These are phyloP conservation scores for Dalbergia oliveri DNA, from an alignment of 306 rosid genomes.

Conservation along the genomic window DNA sequence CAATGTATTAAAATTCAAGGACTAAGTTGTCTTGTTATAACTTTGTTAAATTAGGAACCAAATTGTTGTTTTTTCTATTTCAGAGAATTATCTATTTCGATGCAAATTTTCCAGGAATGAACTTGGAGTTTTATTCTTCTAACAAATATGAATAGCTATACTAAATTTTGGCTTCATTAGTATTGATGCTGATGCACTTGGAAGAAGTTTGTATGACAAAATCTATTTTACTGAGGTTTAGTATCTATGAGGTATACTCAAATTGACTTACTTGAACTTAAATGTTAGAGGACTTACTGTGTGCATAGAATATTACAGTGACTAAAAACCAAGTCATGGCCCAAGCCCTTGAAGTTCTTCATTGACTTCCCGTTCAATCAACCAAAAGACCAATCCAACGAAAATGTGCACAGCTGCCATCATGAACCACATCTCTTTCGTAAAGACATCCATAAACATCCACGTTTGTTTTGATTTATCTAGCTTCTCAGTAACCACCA, in stretches of 20 bases:
- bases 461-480: conserved; percentile 50
- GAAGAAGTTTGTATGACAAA: no score
- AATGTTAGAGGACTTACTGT: conserved; percentile 58
- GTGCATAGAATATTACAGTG: conserved; percentile 55
- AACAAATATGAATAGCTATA: not conserved
- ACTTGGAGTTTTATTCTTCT: not conserved
- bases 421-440: conserved; percentile 61
- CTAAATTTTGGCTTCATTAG: not conserved
- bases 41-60: no score
- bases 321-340: conserved; percentile 70
- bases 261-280: not conserved
- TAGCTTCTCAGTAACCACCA: conserved; percentile 57
- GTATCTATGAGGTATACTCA: not conserved
- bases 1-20: no score
- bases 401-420: conserved; percentile 53
- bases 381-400: conserved; percentile 62
- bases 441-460: conserved; percentile 58
- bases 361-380: conserved; percentile 55
- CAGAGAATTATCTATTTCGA: no score
- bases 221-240: no score
- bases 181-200: no score
- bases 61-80: no score
- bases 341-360: conserved; percentile 49
- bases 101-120: no score
- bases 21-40: no score